Conservation (phyloP, 805 yeast species). For the Myxozyma neotropica region DNA sequence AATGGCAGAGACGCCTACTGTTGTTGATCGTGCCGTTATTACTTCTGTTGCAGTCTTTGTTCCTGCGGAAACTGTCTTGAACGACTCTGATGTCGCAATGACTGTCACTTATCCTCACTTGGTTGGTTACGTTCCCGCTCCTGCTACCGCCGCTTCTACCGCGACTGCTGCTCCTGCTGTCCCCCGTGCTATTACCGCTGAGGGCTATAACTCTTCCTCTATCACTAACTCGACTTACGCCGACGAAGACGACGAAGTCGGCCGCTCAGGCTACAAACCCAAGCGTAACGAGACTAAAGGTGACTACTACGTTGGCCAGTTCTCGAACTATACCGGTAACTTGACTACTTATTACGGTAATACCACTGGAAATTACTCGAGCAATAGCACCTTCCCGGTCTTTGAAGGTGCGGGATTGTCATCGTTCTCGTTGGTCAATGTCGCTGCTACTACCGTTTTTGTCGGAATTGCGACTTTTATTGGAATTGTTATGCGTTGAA, state of each 20-base stretch:
- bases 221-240: background rate
- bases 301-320: background rate
- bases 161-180: constrained; percentile 4
- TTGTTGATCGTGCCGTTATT: constrained; percentile 5
- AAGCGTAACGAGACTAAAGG: background rate
- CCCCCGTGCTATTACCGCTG: background rate
- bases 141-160: constrained; percentile 16
- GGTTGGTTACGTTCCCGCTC: constrained; percentile 27
- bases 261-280: constrained; percentile 1
- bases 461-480: constrained; percentile 14
- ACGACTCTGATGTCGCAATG: constrained; percentile 17
- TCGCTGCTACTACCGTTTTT: constrained; percentile 10
- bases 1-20: constrained; percentile 1
- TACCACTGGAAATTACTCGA: constrained; percentile 12
- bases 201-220: background rate
- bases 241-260: background rate
- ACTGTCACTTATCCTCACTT: constrained; percentile 30
- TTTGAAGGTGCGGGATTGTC: constrained; percentile 7
- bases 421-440: background rate
- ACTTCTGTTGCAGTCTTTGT: constrained; percentile 27
- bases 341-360: constrained; percentile 6
- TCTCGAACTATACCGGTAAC: background rate
- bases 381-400: constrained; percentile 4
- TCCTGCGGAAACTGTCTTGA: constrained; percentile 24
- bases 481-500: constrained; percentile 12